phyloP scores from a whole-genome alignment of 306 rosid species.

The Lathyrus aphaca region DNA sequence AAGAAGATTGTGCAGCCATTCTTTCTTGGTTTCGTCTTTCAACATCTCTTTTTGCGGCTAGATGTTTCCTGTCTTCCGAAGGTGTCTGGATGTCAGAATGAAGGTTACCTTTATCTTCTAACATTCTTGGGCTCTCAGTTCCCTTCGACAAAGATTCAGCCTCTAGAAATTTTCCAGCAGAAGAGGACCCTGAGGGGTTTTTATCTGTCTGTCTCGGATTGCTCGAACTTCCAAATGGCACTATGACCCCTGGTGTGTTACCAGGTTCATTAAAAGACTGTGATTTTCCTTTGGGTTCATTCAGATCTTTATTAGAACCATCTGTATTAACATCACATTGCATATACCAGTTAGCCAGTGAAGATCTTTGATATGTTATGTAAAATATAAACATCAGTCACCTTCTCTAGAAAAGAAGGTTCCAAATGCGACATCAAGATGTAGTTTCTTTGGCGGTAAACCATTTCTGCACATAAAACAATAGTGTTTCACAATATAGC shows the following conservation, averaged over 20 bases:
- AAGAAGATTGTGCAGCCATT: constrained; percentile 49
- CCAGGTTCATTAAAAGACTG: constrained; percentile 69
- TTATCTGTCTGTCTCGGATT: constrained; percentile 64
- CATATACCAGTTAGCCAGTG: constrained; percentile 35
- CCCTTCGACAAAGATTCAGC: constrained; percentile 64
- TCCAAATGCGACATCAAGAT: constrained; percentile 98
- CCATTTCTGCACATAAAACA: constrained; percentile 75
- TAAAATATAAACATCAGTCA: constrained; percentile 34
- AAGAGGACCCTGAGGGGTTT: constrained; percentile 50
- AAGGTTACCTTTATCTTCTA: constrained; percentile 58
- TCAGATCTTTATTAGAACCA: constrained; percentile 65
- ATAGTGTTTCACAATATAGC: constrained; percentile 37
- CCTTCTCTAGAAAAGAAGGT: constrained; percentile 76
- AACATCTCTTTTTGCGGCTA: constrained; percentile 53
- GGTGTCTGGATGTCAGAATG: constrained; percentile 50
- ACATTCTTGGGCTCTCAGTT: constrained; percentile 54
- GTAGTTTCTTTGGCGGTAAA: constrained; percentile 90
- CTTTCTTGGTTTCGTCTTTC: constrained; percentile 68
- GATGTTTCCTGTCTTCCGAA: constrained; percentile 61
- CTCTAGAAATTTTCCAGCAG: constrained; percentile 65
- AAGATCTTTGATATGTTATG: constrained; percentile 14
- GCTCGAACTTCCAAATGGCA: constrained; percentile 66
- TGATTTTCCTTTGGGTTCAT: constrained; percentile 73
- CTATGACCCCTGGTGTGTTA: constrained; percentile 55
- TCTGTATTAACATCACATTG: constrained; percentile 54